These are phyloP conservation scores for Neurospora cerealis DNA, from an alignment of 495 filamentous ascomycete genomes.

Conservation along the genomic window DNA sequence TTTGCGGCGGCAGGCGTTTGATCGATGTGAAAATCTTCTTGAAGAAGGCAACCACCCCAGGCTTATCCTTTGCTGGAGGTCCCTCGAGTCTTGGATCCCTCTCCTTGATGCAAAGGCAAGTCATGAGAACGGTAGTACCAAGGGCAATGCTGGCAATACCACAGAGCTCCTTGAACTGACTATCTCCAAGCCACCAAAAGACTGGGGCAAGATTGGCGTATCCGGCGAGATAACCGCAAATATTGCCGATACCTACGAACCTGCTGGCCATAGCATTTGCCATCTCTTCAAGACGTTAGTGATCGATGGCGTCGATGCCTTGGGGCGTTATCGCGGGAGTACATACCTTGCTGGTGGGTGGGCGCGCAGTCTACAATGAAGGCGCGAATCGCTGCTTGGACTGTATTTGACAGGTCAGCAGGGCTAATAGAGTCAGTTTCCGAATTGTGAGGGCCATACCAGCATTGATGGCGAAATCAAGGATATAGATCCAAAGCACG, in stretches of 20 bases:
- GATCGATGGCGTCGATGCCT: conserved; percentile 3
- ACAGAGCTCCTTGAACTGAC: conserved; percentile 84
- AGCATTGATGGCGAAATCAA: conserved; percentile 91
- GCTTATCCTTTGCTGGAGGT: conserved; percentile 42
- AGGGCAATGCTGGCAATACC: conserved; percentile 68
- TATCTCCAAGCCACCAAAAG: conserved; percentile 67
- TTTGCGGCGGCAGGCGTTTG: conserved; percentile 64
- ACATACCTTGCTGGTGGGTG: conserved; percentile 68
- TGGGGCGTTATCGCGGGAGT: not conserved
- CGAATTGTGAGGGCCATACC: conserved; percentile 36
- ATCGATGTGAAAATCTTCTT: conserved; percentile 65
- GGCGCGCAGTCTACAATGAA: conserved; percentile 89
- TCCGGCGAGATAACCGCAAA: conserved; percentile 74
- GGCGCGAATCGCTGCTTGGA: conserved; percentile 79
- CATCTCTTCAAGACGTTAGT: conserved; percentile 34
- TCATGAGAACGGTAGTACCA: conserved; percentile 53
- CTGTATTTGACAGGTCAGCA: conserved; percentile 15
- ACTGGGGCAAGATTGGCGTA: conserved; percentile 63
- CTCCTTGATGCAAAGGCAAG: conserved; percentile 56
- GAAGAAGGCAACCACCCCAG: conserved; percentile 72
- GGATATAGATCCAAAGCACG: conserved; percentile 71
- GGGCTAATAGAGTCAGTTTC: not conserved
- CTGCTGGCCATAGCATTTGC: conserved; percentile 85
- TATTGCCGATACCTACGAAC: conserved; percentile 73
- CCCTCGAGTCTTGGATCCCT: conserved; percentile 68